Evolutionary conservation across 306 rosid species (phyloP), one percentile per base, ranked within the genome.

Genomic region (Dryas alaskensis): DNA sequence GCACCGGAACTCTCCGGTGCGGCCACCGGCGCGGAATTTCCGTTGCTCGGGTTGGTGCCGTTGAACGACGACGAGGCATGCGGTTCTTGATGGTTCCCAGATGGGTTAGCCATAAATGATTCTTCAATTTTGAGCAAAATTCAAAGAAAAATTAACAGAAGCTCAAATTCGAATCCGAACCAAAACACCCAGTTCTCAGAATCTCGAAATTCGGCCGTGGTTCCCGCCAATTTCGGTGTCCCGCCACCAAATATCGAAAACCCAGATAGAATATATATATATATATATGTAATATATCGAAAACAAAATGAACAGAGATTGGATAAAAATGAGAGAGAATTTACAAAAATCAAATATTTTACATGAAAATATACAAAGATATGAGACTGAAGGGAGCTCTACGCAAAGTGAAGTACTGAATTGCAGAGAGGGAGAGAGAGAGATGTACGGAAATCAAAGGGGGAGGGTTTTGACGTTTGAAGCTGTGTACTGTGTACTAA

Each of bases 71-170:
- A 87, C 4, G 98, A 85, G 4, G 84, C 68, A 60, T 86, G 92
- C 22, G 85, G 89, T 16, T 94, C 97, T 61, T 91, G 97, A 76
- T 92, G 89, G 82, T 78, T 84, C 72, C 91, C 89, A 46, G 92
- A 82, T 14, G 92, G 89, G 72, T 87, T 87, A 61, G 90, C 99
- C 99, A 94, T 94, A 65, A 12, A 54, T 59, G 60, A 8, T 62
- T 62, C 67, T 62, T 16, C 11, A 42, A 40, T 7, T 13, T 62
- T 62, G 4, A 5, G 13, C 58, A 48, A 69, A 72, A 61, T 54
- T 78, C 82, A 62, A 58, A 14, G 54, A 60, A 17, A 46, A 10
- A 9, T 4, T 3, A 4, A 39, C 19, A 43, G 58, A 69, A 61
- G 52, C 40, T 49, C 54, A 27, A 70, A 51, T 46, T 19, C 53